phyloP scores from a whole-genome alignment of 768 basidiomycete genomes.

The Rhodotorula toruloides region DNA sequence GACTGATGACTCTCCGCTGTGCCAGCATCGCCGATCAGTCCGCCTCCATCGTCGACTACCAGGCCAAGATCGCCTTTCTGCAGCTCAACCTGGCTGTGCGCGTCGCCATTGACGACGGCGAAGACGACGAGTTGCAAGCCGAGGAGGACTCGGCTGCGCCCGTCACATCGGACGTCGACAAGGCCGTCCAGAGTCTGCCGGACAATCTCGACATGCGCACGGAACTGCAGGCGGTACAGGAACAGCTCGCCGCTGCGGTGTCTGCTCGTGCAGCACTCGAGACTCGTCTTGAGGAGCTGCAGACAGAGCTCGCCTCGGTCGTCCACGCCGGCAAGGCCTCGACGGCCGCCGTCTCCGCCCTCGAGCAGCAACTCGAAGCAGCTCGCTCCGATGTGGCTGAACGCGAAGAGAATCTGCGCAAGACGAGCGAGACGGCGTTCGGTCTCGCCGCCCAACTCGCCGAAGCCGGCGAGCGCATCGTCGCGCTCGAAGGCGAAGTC shows the following conservation, averaged over 20 bases:
- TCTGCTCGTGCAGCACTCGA: background rate
- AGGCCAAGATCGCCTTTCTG: slow-evolving; percentile 20
- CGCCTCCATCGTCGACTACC: slow-evolving; percentile 2
- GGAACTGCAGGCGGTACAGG: background rate
- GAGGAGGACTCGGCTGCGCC: background rate
- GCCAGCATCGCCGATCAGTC: slow-evolving; percentile 16
- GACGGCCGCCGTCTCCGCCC: background rate
- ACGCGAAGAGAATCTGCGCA: no score
- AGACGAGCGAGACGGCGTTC: no score
- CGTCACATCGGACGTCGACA: background rate
- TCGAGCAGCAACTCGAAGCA: slow-evolving; percentile 13
- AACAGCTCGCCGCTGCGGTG: background rate
- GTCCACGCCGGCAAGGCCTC: background rate
- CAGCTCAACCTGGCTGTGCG: slow-evolving; percentile 27
- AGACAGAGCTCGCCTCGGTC: background rate
- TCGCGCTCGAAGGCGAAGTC: background rate
- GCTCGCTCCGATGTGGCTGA: background rate
- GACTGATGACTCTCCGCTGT: background rate
- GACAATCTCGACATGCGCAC: slow-evolving; percentile 1
- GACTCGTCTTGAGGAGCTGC: background rate
- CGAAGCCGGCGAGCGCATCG: background rate
- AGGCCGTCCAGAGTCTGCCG: background rate
- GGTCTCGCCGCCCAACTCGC: no score
- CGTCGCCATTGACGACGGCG: slow-evolving; percentile 27
- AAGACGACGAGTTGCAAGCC: background rate